These are phyloP conservation scores for Zoysia pacifica DNA, from an alignment of 176 grass and related monocot species.

Conservation along the genomic window DNA sequence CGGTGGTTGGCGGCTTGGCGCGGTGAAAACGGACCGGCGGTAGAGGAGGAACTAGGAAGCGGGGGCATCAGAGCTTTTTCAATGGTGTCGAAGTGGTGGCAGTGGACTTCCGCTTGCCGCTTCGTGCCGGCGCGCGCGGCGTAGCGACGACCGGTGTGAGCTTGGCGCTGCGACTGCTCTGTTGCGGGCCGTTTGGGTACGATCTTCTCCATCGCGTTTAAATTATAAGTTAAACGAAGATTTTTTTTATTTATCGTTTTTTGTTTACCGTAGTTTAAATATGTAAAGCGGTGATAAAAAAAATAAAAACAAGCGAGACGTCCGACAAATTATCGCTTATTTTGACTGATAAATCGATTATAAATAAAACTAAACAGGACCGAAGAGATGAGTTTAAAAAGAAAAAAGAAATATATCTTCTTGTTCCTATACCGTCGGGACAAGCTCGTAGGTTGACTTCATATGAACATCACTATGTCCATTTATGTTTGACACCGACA, in stretches of 20 bases:
- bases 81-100: not conserved
- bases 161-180: not conserved
- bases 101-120: not conserved
- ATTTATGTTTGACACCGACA: not conserved
- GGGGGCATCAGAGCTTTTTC: not conserved
- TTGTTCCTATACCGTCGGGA: not conserved
- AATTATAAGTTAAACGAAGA: too few species aligned
- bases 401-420: not conserved
- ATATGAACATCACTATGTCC: not conserved
- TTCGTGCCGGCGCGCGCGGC: not conserved
- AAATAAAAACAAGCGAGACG: too few species aligned
- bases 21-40: constrained; percentile 22
- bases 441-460: not conserved
- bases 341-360: too few species aligned
- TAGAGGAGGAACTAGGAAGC: too few species aligned
- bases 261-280: too few species aligned
- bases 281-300: too few species aligned
- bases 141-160: not conserved
- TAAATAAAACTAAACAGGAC: too few species aligned
- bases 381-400: too few species aligned
- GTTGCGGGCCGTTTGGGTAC: not conserved
- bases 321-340: too few species aligned
- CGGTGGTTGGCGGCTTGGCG: not conserved
- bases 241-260: too few species aligned
- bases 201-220: too few species aligned